These are phyloP conservation scores for Pugionium cornutum DNA, from an alignment of 345 rosid genomes.

Conservation along the genomic window DNA sequence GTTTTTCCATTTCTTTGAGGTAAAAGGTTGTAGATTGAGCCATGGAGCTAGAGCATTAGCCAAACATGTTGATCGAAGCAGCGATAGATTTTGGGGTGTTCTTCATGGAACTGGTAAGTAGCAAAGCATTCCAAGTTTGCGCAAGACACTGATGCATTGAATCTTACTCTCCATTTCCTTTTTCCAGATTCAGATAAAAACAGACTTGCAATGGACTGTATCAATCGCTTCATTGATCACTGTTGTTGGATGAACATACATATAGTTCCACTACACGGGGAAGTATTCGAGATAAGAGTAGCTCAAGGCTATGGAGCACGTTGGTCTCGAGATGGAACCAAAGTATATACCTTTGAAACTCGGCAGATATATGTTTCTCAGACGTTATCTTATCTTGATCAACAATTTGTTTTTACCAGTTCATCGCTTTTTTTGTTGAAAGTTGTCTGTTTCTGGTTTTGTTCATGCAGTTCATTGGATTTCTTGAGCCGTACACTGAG, in stretches of 20 bases:
- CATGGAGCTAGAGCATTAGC: constrained; percentile 83
- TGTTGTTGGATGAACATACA: constrained; percentile 73
- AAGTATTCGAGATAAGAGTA: constrained; percentile 67
- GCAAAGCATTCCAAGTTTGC: neutral
- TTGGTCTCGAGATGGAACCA: constrained; percentile 71
- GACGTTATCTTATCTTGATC: neutral
- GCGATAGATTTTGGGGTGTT: constrained; percentile 61
- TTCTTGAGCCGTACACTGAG: constrained; percentile 75
- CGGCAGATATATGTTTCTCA: neutral
- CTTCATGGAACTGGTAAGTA: constrained; percentile 63
- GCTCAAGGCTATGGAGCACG: constrained; percentile 70
- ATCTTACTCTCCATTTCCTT: neutral
- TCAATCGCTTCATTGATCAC: constrained; percentile 42
- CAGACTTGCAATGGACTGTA: constrained; percentile 52
- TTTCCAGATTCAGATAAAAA: constrained; percentile 60
- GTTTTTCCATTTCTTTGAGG: constrained; percentile 38
- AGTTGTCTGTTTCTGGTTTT: constrained; percentile 18
- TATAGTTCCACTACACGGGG: constrained; percentile 63
- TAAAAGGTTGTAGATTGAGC: constrained; percentile 62
- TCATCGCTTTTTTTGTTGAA: neutral
- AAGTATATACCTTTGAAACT: constrained; percentile 47
- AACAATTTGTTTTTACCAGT: neutral
- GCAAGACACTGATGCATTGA: neutral
- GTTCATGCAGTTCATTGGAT: constrained; percentile 70
- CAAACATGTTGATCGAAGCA: constrained; percentile 66